Conservation (phyloP, 192 early-diverging fungal species). For the Coemansia sp. region DNA sequence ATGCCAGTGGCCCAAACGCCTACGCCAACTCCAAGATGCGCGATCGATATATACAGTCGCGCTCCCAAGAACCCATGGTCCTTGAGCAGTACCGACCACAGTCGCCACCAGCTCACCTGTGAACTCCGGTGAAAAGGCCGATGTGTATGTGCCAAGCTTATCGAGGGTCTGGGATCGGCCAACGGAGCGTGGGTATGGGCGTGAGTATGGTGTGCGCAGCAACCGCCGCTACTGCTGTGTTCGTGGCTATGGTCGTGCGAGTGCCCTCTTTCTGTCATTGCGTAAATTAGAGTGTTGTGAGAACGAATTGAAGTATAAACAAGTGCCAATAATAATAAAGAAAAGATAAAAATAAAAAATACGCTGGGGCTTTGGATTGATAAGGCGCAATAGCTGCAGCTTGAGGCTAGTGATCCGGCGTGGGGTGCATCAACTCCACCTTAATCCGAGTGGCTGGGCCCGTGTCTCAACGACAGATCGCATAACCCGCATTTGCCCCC, state of each 20-base stretch:
- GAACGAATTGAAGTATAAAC: neutral
- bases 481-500: neutral
- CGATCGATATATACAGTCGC: constrained; percentile 21
- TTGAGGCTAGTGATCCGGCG: neutral
- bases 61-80: constrained; percentile 37
- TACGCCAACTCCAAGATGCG: constrained; percentile 25
- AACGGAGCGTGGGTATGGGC: neutral
- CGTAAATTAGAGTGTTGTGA: neutral
- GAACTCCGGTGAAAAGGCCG: neutral
- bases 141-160: neutral
- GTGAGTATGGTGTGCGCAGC: neutral
- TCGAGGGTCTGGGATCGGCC: neutral
- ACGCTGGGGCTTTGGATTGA: neutral
- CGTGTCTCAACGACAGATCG: neutral
- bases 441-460: neutral
- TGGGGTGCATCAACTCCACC: neutral
- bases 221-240: neutral
- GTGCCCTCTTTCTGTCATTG: constrained; percentile 1
- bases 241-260: neutral
- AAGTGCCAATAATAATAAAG: neutral
- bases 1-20: constrained; percentile 29
- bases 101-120: constrained; percentile 32
- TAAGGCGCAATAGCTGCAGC: neutral
- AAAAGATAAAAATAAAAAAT: neutral
- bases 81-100: constrained; percentile 21